Conservation (phyloP, 2,329 filamentous ascomycete species). For the Botrytis fabae region DNA sequence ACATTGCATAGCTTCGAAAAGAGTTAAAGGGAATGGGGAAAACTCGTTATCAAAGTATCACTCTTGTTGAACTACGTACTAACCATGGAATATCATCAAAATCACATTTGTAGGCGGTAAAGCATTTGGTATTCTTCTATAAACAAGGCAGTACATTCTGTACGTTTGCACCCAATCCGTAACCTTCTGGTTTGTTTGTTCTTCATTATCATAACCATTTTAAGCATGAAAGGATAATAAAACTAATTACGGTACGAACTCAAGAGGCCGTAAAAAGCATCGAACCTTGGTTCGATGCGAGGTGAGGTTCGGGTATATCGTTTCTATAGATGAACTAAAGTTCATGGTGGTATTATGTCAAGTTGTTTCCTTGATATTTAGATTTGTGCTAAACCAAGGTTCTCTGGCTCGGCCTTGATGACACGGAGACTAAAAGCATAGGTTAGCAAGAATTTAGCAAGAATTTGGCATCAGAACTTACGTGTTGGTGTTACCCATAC, state of each 20-base stretch:
- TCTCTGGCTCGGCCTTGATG: slow-evolving; percentile 39
- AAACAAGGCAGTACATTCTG: slow-evolving; percentile 9
- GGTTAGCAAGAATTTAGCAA: background rate
- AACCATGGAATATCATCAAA: background rate
- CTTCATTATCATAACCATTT: slow-evolving; percentile 20
- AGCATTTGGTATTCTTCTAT: slow-evolving; percentile 22
- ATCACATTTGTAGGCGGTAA: background rate
- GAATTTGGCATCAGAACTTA: slow-evolving; percentile 19
- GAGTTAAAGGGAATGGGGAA: background rate
- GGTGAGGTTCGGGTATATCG: slow-evolving; percentile 3
- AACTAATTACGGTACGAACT: slow-evolving; percentile 6
- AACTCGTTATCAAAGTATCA: background rate
- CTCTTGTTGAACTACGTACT: background rate
- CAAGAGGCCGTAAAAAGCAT: slow-evolving; percentile 1
- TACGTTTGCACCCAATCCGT: slow-evolving; percentile 18
- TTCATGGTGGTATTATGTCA: slow-evolving; percentile 14
- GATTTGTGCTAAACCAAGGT: slow-evolving; percentile 33
- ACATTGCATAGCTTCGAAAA: background rate
- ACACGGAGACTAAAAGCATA: slow-evolving; percentile 37
- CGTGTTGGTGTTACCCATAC: slow-evolving; percentile 90
- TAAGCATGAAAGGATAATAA: slow-evolving; percentile 15
- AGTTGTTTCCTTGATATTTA: slow-evolving; percentile 3
- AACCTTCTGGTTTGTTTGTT: slow-evolving; percentile 11
- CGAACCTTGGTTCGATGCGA: slow-evolving; percentile 14
- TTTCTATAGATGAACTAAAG: slow-evolving; percentile 7